These are phyloP conservation scores for Neonectria hederae DNA, from an alignment of 2,329 filamentous ascomycete species.

Conservation along the genomic window DNA sequence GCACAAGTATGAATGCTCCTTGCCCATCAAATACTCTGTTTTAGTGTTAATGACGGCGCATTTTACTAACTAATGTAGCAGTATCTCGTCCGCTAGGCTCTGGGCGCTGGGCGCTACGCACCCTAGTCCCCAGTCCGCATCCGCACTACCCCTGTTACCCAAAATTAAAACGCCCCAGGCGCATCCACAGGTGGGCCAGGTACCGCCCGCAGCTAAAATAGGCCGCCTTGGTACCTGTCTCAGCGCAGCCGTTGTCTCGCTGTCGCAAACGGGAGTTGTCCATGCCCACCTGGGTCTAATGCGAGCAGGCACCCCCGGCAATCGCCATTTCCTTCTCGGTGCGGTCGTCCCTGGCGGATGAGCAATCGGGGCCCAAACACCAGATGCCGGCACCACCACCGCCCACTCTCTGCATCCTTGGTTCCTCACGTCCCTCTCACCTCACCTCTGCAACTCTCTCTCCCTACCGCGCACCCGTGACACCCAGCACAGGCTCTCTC, in stretches of 20 bases:
- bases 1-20: not conserved
- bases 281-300: slow-evolving; percentile 21
- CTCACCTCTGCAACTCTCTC: slow-evolving; percentile 12
- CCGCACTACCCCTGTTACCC: slow-evolving; percentile 41
- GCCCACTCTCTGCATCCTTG: slow-evolving; percentile 33
- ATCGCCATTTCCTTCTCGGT: slow-evolving; percentile 38
- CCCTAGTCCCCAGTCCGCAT: slow-evolving; percentile 30
- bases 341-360: slow-evolving; percentile 27
- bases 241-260: slow-evolving; percentile 20
- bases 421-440: slow-evolving; percentile 17
- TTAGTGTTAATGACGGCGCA: no score
- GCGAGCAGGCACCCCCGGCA: slow-evolving; percentile 32
- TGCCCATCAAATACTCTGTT: no score
- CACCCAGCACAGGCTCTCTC: not conserved
- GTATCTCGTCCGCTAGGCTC: slow-evolving; percentile 24
- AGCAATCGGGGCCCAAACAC: slow-evolving; percentile 40
- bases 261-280: slow-evolving; percentile 30
- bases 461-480: not conserved
- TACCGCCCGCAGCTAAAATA: slow-evolving; percentile 23
- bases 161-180: slow-evolving; percentile 41
- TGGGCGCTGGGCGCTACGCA: slow-evolving; percentile 15
- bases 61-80: not conserved
- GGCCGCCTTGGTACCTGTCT: slow-evolving; percentile 23
- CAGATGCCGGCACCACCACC: slow-evolving; percentile 34
- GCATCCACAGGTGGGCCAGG: slow-evolving; percentile 25